A percentile compares a stretch with the other conserved stretches of the same genome.
Conservation (phyloP, 345 rosid species). For the Turnera subulata region DNA sequence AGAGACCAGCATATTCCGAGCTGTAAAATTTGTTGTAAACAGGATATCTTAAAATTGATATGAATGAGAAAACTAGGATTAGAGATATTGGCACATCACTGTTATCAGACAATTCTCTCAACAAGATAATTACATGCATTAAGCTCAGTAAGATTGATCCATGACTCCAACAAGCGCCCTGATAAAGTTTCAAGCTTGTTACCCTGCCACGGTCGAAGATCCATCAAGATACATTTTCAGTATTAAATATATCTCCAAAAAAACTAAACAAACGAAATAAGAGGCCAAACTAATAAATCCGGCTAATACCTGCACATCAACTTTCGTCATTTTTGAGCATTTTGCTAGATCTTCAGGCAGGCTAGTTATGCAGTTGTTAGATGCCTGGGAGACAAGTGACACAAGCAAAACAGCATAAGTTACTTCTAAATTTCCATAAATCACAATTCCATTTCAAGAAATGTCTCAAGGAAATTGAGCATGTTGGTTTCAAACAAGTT, state of each 20-base stretch:
- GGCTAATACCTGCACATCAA: slow-evolving; percentile 73
- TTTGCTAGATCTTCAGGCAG: slow-evolving; percentile 69
- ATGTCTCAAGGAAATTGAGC: background rate
- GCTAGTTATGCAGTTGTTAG: slow-evolving; percentile 59
- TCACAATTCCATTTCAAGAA: background rate
- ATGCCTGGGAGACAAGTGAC: slow-evolving; percentile 46
- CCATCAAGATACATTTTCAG: background rate
- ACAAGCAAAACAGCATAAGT: background rate
- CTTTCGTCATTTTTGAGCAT: slow-evolving; percentile 66
- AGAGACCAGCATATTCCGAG: slow-evolving; percentile 62
- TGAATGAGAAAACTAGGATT: slow-evolving; percentile 4
- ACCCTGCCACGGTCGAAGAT: slow-evolving; percentile 50
- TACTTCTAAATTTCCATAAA: background rate
- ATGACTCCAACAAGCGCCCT: slow-evolving; percentile 55
- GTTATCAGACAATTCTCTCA: slow-evolving; percentile 8
- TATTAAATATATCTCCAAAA: background rate
- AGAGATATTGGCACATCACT: background rate
- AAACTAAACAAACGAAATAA: slow-evolving; percentile 8
- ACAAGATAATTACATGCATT: slow-evolving; percentile 60
- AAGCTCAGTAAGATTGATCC: slow-evolving; percentile 74
- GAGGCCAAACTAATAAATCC: slow-evolving; percentile 5
- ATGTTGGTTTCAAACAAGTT: background rate
- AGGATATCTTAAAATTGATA: slow-evolving; percentile 3
- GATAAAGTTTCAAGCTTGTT: slow-evolving; percentile 65
- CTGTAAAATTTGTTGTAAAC: slow-evolving; percentile 36